phyloP scores from a whole-genome alignment of 768 basidiomycete species.

The Collybia sp. region DNA sequence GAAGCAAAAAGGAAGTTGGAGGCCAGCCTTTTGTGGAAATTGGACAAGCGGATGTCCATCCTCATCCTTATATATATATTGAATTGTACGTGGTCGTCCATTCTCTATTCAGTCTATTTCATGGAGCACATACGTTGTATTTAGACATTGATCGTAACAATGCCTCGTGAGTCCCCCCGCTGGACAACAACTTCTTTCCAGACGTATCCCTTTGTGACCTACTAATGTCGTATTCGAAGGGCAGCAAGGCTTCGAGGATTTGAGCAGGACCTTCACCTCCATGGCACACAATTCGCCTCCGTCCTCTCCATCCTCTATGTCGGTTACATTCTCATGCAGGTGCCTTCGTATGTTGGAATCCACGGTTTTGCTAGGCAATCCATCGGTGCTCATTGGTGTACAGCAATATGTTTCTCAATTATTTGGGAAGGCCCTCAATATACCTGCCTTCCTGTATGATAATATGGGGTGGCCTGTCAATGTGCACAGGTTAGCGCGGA shows the following conservation, averaged over 20 bases:
- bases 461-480: conserved; percentile 58
- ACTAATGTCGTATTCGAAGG: conserved; percentile 20
- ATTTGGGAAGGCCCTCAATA: conserved; percentile 57
- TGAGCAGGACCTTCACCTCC: conserved; percentile 52
- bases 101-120: not conserved
- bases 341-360: conserved; percentile 50
- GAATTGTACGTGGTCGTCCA: conserved; percentile 26
- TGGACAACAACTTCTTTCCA: not conserved
- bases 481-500: conserved; percentile 37
- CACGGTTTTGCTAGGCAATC: too few species aligned
- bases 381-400: too few species aligned
- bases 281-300: conserved; percentile 57
- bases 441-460: conserved; percentile 61
- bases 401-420: conserved; percentile 68
- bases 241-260: conserved; percentile 66
- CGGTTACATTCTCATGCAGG: conserved; percentile 69
- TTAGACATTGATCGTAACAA: conserved; percentile 72
- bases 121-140: conserved; percentile 23
- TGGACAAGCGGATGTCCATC: conserved; percentile 48
- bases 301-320: conserved; percentile 60
- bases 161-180: conserved; percentile 38
- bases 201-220: not conserved
- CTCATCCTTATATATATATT: conserved; percentile 43
- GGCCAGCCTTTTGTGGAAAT: conserved; percentile 35
- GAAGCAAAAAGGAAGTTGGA: conserved; percentile 24